Evolutionary conservation across 148 eudicot species (phyloP).

Genomic region (Agrostemma githago): DNA sequence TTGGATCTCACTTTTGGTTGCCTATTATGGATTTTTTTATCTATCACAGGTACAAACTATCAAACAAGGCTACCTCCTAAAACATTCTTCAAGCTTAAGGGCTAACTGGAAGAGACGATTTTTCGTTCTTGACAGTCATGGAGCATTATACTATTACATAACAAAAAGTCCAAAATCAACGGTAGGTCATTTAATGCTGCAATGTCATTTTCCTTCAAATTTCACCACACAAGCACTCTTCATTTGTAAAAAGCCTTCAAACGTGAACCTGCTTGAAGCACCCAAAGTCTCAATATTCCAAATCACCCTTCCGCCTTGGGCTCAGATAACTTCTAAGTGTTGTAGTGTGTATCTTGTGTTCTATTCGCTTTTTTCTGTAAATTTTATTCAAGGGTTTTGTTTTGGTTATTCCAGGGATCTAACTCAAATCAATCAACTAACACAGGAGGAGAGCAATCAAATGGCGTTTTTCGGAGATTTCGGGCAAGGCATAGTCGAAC

Average conservation of each 20-base stretch:
- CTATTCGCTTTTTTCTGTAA: not conserved
- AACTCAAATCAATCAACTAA: constrained; percentile 42
- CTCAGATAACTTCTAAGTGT: not conserved
- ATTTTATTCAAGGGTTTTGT: not conserved
- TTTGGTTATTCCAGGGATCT: constrained; percentile 42
- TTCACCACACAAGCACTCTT: too few species aligned
- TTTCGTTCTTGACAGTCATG: constrained; percentile 91
- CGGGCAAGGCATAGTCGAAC: constrained; percentile 55
- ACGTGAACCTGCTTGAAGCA: too few species aligned
- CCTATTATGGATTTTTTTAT: constrained; percentile 1
- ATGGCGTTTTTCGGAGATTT: constrained; percentile 84
- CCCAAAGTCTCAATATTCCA: too few species aligned
- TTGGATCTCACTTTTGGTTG: constrained; percentile 1
- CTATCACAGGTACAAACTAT: constrained; percentile 69
- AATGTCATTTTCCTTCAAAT: not conserved
- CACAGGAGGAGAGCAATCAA: constrained; percentile 41
- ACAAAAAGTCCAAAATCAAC: constrained; percentile 48
- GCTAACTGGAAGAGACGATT: constrained; percentile 91
- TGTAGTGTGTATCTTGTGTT: not conserved
- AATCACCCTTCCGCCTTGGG: too few species aligned
- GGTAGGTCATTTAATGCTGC: constrained; percentile 38
- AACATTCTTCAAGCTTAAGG: constrained; percentile 87
- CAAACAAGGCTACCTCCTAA: constrained; percentile 91
- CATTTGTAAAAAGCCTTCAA: too few species aligned
- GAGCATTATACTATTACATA: constrained; percentile 68